Base-by-base conservation (phyloP, 805 yeast genomes). In the Priceomyces castillae region DNA sequence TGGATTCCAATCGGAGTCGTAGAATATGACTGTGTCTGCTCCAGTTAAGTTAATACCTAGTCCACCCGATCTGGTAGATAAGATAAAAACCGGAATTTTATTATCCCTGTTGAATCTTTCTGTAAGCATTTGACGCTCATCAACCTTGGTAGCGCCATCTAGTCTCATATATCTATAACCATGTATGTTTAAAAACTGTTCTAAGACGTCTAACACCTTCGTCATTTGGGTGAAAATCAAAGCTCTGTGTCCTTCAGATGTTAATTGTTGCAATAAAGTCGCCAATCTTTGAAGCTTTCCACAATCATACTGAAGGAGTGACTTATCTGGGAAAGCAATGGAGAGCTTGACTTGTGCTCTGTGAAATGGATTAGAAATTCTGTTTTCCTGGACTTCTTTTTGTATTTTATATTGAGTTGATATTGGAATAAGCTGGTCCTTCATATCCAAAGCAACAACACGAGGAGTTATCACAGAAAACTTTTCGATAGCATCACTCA, bases 1-100 rank as follows among this genome's bases (percentile, higher is more conserved):
- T 2, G 99, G 99, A 60, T 94, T 94, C 99, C 99, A 92, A 65
- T 92, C 99, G 2, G 97, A 89, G 65, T 94, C 99, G 62, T 95
- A 94, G 67, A 94, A 95, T 6, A 94, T 89, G 35, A 94, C 99
- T 0, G 99, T 94, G 58, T 94, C 99, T 0, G 99, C 99, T 59
- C 98, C 99, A 0, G 99, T 94, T 51, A 94, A 69, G 58, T 94
- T 94, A 62, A 94, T 94, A 61, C 99, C 99, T 53, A 95, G 74
- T 30, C 99, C 99, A 63, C 99, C 99, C 2, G 99, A 94, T 65
- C 99, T 80, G 2, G 97, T 89, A 3, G 97, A 89, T 42, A 94
- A 65, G 39, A 94, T 94, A 57, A 94, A 94, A 15, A 90, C 96
- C 3, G 95, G 94, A 37, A 92, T 84, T 49, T 82, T 77, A 11